Evolutionary conservation across 2,329 filamentous ascomycete species (phyloP).

Genomic region (Didymella glomerata): DNA sequence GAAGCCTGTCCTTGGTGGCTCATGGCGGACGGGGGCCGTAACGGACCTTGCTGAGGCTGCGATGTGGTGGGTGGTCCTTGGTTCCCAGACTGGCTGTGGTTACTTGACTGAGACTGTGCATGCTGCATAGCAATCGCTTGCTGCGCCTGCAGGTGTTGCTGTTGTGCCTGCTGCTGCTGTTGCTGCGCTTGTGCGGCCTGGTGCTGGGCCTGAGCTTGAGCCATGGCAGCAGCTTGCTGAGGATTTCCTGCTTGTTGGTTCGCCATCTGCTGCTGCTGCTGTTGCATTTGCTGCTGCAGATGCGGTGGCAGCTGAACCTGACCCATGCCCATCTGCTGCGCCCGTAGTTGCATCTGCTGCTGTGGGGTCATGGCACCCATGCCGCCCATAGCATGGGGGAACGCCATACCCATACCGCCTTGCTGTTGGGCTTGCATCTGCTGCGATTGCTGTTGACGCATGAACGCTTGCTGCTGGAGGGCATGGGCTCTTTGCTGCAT

Average conservation of each 20-base stretch:
- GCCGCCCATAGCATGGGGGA: constrained; percentile 63
- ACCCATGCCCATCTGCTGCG: constrained; percentile 39
- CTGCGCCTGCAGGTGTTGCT: constrained; percentile 54
- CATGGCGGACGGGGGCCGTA: constrained; percentile 51
- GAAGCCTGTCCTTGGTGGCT: constrained; percentile 52
- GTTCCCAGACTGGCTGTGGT: constrained; percentile 55
- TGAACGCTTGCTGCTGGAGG: constrained; percentile 56
- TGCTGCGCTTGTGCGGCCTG: constrained; percentile 55
- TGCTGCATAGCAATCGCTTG: constrained; percentile 59
- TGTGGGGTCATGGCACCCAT: constrained; percentile 59
- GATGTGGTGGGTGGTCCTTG: constrained; percentile 49
- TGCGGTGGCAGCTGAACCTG: constrained; percentile 42
- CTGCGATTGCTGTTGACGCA: constrained; percentile 62
- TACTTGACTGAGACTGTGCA: constrained; percentile 59
- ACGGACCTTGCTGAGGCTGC: constrained; percentile 49
- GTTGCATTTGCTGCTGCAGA: constrained; percentile 57
- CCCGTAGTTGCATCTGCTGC: constrained; percentile 45
- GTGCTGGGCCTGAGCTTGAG: constrained; percentile 57
- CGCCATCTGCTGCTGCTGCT: constrained; percentile 57
- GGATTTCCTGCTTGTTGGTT: constrained; percentile 50
- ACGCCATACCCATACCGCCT: constrained; percentile 60
- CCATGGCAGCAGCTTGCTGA: constrained; percentile 51
- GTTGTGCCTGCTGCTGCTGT: constrained; percentile 52
- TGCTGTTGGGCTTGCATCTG: constrained; percentile 63
- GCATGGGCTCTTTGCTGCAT: constrained; percentile 52